Conservation (phyloP, 2,329 filamentous ascomycete species). For the Sporothrix luriei region DNA sequence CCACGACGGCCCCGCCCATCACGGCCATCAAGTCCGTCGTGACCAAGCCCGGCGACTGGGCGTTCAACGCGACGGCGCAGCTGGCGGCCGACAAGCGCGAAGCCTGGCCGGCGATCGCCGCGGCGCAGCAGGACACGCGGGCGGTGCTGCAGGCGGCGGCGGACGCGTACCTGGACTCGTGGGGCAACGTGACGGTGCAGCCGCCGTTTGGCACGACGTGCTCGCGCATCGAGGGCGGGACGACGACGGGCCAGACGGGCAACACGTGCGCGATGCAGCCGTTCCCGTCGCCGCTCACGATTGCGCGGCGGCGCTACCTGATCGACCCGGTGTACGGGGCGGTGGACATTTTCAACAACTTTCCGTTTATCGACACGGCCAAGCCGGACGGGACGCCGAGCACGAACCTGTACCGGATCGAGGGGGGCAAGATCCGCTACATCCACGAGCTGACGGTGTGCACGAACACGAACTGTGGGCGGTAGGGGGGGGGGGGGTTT, state of each 20-base stretch:
- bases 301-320: slow-evolving; percentile 33
- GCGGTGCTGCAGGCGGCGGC: slow-evolving; percentile 33
- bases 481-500: neutral
- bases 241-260: slow-evolving; percentile 23
- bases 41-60: slow-evolving; percentile 34
- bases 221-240: slow-evolving; percentile 35
- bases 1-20: too few species aligned
- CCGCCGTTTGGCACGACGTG: slow-evolving; percentile 32
- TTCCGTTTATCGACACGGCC: slow-evolving; percentile 38
- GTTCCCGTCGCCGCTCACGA: slow-evolving; percentile 33
- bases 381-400: slow-evolving; percentile 35
- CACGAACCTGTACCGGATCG: slow-evolving; percentile 37
- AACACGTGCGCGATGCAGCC: slow-evolving; percentile 33
- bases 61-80: slow-evolving; percentile 33
- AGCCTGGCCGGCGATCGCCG: slow-evolving; percentile 33
- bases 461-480: slow-evolving; percentile 32
- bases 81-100: slow-evolving; percentile 31
- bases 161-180: slow-evolving; percentile 35
- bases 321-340: slow-evolving; percentile 35
- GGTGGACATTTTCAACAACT: slow-evolving; percentile 36
- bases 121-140: slow-evolving; percentile 35
- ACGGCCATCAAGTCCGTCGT: slow-evolving; percentile 32
- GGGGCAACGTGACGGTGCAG: slow-evolving; percentile 30
- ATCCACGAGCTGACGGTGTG: slow-evolving; percentile 39
- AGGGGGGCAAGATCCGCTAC: slow-evolving; percentile 37